Evolutionary conservation across 208 protist species (phyloP).

Genomic region (Naegleria lovaniensis): DNA sequence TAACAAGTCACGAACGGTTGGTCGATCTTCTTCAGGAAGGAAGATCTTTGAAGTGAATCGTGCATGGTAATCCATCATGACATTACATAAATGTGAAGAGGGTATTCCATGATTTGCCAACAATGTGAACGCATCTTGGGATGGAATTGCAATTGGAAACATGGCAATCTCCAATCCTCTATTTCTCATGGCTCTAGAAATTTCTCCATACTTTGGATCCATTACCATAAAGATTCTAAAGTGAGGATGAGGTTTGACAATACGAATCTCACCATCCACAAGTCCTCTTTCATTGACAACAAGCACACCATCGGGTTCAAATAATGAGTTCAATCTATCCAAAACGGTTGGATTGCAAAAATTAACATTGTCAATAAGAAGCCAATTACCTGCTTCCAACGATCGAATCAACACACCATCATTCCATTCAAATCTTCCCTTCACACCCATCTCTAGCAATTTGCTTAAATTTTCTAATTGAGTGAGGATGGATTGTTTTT

Average conservation of each 20-base stretch:
- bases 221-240: slow-evolving; percentile 98
- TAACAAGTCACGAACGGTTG: neutral
- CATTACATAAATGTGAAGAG: neutral
- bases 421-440: slow-evolving; percentile 97
- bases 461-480: neutral
- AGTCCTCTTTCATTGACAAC: slow-evolving; percentile 89
- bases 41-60: neutral
- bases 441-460: slow-evolving; percentile 46
- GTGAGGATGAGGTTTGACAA: slow-evolving; percentile 86
- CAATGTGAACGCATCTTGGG: neutral
- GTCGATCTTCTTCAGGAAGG: neutral
- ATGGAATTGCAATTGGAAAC: slow-evolving; percentile 13
- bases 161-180: slow-evolving; percentile 95
- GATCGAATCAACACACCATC: slow-evolving; percentile 95
- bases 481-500: neutral
- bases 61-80: neutral
- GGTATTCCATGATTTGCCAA: neutral
- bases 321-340: slow-evolving; percentile 98
- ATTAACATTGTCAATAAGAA: slow-evolving; percentile 99
- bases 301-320: slow-evolving; percentile 88
- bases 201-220: slow-evolving; percentile 93
- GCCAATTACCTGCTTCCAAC: slow-evolving; percentile 90
- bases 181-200: slow-evolving; percentile 98
- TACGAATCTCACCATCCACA: slow-evolving; percentile 78
- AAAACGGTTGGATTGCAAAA: slow-evolving; percentile 97